Conservation (phyloP, 768 basidiomycete species). For the Phylloporus arenicola region DNA sequence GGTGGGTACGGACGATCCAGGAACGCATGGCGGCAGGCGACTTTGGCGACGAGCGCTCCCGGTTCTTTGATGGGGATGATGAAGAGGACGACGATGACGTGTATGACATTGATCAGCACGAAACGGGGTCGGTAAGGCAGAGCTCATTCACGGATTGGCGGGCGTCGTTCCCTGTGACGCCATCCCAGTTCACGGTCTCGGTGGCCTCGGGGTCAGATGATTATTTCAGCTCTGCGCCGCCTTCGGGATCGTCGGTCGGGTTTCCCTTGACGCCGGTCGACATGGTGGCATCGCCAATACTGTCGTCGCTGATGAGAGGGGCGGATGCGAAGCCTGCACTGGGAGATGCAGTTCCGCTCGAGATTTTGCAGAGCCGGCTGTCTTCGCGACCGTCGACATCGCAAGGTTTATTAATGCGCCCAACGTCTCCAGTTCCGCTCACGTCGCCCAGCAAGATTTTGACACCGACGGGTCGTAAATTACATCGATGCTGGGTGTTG, state of each 20-base stretch:
- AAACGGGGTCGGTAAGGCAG: slow-evolving; percentile 23
- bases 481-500: slow-evolving; percentile 72
- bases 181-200: slow-evolving; percentile 21
- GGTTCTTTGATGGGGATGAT: slow-evolving; percentile 47
- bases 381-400: slow-evolving; percentile 34
- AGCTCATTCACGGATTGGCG: slow-evolving; percentile 1
- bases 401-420: slow-evolving; percentile 23
- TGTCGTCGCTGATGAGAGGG: slow-evolving; percentile 29
- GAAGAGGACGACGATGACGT: slow-evolving; percentile 31
- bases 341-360: slow-evolving; percentile 62
- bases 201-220: slow-evolving; percentile 19
- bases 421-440: slow-evolving; percentile 6
- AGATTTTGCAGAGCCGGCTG: slow-evolving; percentile 60
- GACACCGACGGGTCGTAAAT: slow-evolving; percentile 35
- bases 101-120: slow-evolving; percentile 28
- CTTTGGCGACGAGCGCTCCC: slow-evolving; percentile 56
- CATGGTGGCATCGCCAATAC: neutral
- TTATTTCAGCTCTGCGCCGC: slow-evolving; percentile 16
- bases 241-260: slow-evolving; percentile 13
- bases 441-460: slow-evolving; percentile 33
- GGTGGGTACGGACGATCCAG: slow-evolving; percentile 72
- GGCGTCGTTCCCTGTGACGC: slow-evolving; percentile 13
- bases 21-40: slow-evolving; percentile 61
- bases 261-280: slow-evolving; percentile 15
- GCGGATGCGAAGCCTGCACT: slow-evolving; percentile 44